Evolutionary conservation across 2,329 filamentous ascomycete species (phyloP).

Genomic region (Fusarium napiforme): DNA sequence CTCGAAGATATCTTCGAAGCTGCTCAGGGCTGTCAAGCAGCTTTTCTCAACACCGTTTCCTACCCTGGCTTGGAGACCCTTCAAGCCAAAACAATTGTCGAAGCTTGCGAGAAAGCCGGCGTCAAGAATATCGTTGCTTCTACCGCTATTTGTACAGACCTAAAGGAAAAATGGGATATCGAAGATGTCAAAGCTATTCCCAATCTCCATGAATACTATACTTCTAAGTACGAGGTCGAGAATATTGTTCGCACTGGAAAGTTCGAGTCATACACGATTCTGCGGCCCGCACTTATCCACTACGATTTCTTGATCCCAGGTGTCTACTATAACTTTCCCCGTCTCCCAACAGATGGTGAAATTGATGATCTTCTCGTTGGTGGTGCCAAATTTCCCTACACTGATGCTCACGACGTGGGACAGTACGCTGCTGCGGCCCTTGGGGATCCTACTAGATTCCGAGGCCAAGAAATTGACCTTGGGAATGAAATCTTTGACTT

Average conservation of each 20-base stretch:
- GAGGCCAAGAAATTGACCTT: slow-evolving; percentile 47
- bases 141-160: slow-evolving; percentile 38
- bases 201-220: slow-evolving; percentile 47
- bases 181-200: background rate
- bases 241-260: slow-evolving; percentile 44
- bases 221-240: slow-evolving; percentile 53
- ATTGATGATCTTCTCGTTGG: slow-evolving; percentile 43
- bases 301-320: slow-evolving; percentile 44
- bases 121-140: slow-evolving; percentile 44
- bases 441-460: slow-evolving; percentile 45
- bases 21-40: slow-evolving; percentile 49
- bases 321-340: slow-evolving; percentile 43
- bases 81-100: slow-evolving; percentile 48
- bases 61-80: slow-evolving; percentile 44
- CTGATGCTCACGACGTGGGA: slow-evolving; percentile 47
- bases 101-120: slow-evolving; percentile 48
- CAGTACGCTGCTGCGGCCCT: slow-evolving; percentile 49
- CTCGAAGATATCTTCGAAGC: slow-evolving; percentile 47
- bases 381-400: slow-evolving; percentile 40
- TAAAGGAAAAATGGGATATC: slow-evolving; percentile 42
- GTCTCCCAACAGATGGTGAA: slow-evolving; percentile 43
- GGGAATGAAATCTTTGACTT: slow-evolving; percentile 44
- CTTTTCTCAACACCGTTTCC: slow-evolving; percentile 45
- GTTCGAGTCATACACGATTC: slow-evolving; percentile 49
- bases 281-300: slow-evolving; percentile 47